Conservation (phyloP, 1,284 basidiomycete species). For the Cryptococcus hybrid region DNA sequence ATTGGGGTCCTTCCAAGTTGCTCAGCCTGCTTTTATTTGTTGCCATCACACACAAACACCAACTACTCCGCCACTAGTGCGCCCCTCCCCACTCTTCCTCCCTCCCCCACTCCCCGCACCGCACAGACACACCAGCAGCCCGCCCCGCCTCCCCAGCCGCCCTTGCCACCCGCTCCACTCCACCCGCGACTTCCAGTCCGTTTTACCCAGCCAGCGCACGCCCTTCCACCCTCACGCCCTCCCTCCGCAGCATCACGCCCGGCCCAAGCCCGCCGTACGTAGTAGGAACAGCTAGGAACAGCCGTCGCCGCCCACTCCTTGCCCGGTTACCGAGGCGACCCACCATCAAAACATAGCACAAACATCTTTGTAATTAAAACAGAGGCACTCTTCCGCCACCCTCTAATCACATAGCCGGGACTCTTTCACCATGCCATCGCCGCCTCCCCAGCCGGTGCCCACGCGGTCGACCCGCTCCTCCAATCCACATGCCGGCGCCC, state of each 20-base stretch:
- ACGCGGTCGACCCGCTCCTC: slow-evolving; percentile 11
- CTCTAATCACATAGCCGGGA: background rate
- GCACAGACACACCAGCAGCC: background rate
- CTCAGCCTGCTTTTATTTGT: background rate
- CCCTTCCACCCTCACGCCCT: background rate
- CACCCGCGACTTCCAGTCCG: background rate
- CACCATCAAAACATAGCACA: background rate
- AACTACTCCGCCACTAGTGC: background rate
- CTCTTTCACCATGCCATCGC: slow-evolving; percentile 18
- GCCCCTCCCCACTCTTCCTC: background rate
- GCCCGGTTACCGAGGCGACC: background rate
- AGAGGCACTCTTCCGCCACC: background rate
- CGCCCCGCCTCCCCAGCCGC: background rate
- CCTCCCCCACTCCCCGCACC: background rate
- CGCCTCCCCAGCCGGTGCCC: slow-evolving; percentile 25
- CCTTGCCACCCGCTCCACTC: too few species aligned
- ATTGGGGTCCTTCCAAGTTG: background rate
- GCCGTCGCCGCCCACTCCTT: background rate
- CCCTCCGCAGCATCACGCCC: background rate
- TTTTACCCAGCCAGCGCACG: background rate
- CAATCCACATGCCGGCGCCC: slow-evolving; percentile 7
- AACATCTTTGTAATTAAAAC: background rate
- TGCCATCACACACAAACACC: background rate
- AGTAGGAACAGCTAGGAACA: background rate
- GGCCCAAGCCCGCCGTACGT: background rate